Evolutionary conservation across 306 rosid genomes (phyloP).

Genomic region (Oxytropis ochrocephala): DNA sequence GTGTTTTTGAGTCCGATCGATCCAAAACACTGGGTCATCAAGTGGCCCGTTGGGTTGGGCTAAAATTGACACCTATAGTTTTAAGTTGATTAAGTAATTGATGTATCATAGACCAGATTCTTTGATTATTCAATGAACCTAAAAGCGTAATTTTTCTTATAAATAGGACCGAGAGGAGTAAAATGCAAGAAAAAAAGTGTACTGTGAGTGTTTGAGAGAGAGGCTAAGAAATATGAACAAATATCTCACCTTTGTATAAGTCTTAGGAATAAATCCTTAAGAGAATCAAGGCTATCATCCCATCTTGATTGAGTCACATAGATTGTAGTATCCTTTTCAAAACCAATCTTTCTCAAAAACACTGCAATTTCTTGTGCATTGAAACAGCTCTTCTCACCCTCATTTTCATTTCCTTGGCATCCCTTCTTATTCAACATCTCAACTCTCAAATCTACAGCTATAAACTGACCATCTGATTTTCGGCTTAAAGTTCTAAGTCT

Average conservation of each 20-base stretch:
- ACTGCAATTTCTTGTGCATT: constrained; percentile 70
- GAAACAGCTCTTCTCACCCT: constrained; percentile 71
- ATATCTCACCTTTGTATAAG: constrained; percentile 72
- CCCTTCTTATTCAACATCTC: constrained; percentile 72
- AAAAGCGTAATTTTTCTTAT: too few species aligned
- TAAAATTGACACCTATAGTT: too few species aligned
- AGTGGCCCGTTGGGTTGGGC: too few species aligned
- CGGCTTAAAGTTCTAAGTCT: constrained; percentile 81
- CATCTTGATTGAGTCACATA: constrained; percentile 92
- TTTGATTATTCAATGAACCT: too few species aligned
- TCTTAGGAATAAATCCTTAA: constrained; percentile 85
- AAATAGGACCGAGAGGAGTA: too few species aligned
- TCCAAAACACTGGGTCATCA: too few species aligned
- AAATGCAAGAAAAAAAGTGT: too few species aligned
- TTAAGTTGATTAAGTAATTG: too few species aligned
- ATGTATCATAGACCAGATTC: too few species aligned
- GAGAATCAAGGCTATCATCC: constrained; percentile 76
- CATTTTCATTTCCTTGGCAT: constrained; percentile 60
- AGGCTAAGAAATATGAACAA: neutral
- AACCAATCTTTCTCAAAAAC: constrained; percentile 78
- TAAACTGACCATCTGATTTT: constrained; percentile 74
- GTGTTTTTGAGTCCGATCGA: too few species aligned
- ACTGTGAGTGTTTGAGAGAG: neutral
- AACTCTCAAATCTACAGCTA: constrained; percentile 85
- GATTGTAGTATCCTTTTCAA: constrained; percentile 76